Evolutionary conservation across 768 basidiomycete genomes (phyloP).

Genomic region (Mycena galopus): DNA sequence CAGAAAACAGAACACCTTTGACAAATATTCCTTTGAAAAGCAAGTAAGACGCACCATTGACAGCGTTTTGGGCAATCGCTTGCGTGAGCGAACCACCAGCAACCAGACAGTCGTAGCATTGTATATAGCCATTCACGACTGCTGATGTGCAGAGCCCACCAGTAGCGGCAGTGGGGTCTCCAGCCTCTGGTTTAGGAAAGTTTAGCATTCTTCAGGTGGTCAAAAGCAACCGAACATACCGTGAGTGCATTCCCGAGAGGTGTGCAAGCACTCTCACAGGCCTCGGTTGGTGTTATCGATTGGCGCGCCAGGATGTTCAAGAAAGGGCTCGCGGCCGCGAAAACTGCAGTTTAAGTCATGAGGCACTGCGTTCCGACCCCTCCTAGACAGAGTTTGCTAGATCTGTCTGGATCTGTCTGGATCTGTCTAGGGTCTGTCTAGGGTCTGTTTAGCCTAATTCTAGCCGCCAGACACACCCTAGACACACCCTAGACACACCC

Average conservation of each 20-base stretch:
- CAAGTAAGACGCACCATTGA: constrained; percentile 9
- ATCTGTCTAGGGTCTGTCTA: too few species aligned
- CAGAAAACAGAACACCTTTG: too few species aligned
- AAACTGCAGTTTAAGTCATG: not conserved
- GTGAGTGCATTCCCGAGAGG: not conserved
- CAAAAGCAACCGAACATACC: not conserved
- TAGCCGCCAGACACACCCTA: too few species aligned
- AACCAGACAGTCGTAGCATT: constrained; percentile 18
- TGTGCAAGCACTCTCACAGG: constrained; percentile 5
- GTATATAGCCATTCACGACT: constrained; percentile 3
- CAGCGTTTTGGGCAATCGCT: not conserved
- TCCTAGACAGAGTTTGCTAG: too few species aligned
- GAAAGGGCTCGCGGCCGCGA: not conserved
- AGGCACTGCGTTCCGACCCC: too few species aligned
- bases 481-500: too few species aligned
- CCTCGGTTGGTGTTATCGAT: not conserved
- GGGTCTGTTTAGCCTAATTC: too few species aligned
- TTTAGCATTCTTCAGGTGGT: too few species aligned
- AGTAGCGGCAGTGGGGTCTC: not conserved
- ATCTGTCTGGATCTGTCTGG: too few species aligned
- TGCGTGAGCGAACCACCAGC: not conserved
- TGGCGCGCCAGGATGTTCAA: not conserved
- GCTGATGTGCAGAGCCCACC: not conserved
- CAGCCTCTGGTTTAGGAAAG: not conserved
- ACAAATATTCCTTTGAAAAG: too few species aligned